Evolutionary conservation across 2,329 filamentous ascomycete genomes (phyloP).

Genomic region (Ambrosiella cleistominuta): DNA sequence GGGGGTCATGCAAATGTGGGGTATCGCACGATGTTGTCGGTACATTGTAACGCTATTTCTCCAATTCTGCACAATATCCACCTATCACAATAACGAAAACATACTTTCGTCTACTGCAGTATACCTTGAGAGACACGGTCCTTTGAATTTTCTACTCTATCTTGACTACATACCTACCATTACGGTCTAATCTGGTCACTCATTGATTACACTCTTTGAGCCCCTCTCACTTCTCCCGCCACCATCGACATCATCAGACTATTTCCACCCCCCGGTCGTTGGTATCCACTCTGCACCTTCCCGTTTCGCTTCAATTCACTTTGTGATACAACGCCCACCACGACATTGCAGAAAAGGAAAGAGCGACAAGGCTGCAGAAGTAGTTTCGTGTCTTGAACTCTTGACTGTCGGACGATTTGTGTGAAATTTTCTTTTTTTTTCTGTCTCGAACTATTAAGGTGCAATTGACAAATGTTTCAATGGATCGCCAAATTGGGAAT

Average conservation of each 20-base stretch:
- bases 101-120: background rate
- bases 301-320: background rate
- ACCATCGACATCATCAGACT: background rate
- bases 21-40: background rate
- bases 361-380: background rate
- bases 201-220: too few relatives aligned
- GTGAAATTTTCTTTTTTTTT: too few relatives aligned
- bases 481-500: background rate
- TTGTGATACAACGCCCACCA: background rate
- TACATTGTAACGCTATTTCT: background rate
- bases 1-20: background rate
- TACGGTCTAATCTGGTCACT: too few relatives aligned
- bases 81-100: background rate
- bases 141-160: too few relatives aligned
- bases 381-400: background rate
- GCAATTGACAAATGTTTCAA: too few relatives aligned
- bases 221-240: background rate
- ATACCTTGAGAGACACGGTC: too few relatives aligned
- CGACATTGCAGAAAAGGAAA: background rate
- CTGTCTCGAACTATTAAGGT: too few relatives aligned
- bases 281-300: background rate
- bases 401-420: too few relatives aligned
- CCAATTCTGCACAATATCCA: background rate
- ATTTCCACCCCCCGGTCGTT: background rate
- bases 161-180: too few relatives aligned